phyloP scores from a whole-genome alignment of 495 filamentous ascomycete species.

The Aspergillus saccharolyticus region DNA sequence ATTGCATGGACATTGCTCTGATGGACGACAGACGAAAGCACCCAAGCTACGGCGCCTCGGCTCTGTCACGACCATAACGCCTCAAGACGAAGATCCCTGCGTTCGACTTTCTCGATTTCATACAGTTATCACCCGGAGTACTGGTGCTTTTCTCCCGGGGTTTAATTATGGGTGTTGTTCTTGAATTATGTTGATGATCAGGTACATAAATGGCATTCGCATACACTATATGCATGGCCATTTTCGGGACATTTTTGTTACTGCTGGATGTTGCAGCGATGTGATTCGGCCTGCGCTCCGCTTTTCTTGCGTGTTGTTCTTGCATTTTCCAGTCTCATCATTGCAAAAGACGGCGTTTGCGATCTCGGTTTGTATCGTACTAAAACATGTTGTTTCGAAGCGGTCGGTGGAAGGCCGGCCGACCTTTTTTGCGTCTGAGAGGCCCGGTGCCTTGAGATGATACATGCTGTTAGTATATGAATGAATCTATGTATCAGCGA shows the following conservation, averaged over 20 bases:
- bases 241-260: slow-evolving; percentile 11
- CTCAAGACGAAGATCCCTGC: slow-evolving; percentile 28
- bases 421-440: neutral
- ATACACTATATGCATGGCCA: slow-evolving; percentile 9
- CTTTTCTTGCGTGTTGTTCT: slow-evolving; percentile 1
- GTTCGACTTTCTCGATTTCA: slow-evolving; percentile 21
- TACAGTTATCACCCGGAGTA: slow-evolving; percentile 26
- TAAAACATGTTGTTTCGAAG: slow-evolving; percentile 1
- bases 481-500: neutral
- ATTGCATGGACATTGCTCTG: slow-evolving; percentile 11
- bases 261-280: slow-evolving; percentile 9
- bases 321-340: slow-evolving; percentile 7
- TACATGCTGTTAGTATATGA: slow-evolving; percentile 1
- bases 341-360: slow-evolving; percentile 25
- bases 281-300: slow-evolving; percentile 10
- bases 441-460: slow-evolving; percentile 6
- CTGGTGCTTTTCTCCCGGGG: slow-evolving; percentile 16
- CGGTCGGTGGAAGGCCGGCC: neutral
- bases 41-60: slow-evolving; percentile 27
- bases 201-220: neutral
- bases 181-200: slow-evolving; percentile 9
- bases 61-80: slow-evolving; percentile 37
- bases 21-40: neutral
- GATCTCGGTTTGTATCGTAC: slow-evolving; percentile 16
- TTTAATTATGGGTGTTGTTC: slow-evolving; percentile 16